Evolutionary conservation across 164 flowering plant genomes (phyloP).

Genomic region (Dillenia turbinata): DNA sequence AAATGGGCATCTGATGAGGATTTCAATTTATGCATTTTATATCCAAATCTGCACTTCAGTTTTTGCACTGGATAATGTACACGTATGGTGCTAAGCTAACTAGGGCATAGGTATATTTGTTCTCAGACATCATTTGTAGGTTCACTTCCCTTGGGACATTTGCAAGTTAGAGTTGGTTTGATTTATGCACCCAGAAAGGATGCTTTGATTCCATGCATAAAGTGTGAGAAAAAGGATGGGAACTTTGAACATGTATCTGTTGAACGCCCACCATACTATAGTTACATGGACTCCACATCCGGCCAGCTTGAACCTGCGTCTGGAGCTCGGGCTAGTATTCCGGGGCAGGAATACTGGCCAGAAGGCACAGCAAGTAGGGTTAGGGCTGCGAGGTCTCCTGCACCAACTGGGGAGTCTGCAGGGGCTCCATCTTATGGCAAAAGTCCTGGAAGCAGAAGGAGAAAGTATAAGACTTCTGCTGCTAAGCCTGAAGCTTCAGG

Average conservation of each 20-base stretch:
- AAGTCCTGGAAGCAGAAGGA: constrained; percentile 92
- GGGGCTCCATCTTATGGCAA: constrained; percentile 79
- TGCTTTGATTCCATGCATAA: constrained; percentile 35
- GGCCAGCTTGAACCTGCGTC: constrained; percentile 20
- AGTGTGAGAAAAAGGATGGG: constrained; percentile 64
- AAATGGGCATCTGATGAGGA: too few species aligned
- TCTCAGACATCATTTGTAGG: constrained; percentile 42
- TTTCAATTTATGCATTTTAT: too few species aligned
- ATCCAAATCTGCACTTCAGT: too few species aligned
- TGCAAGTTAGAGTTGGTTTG: constrained; percentile 23
- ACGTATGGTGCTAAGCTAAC: too few species aligned
- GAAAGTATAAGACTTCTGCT: constrained; percentile 44
- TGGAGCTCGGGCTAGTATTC: constrained; percentile 92
- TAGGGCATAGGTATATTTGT: too few species aligned
- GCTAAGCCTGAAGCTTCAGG: constrained; percentile 40
- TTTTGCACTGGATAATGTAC: too few species aligned
- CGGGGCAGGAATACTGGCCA: constrained; percentile 83
- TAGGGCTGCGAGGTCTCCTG: constrained; percentile 89
- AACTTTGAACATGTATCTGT: constrained; percentile 38
- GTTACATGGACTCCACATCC: constrained; percentile 81
- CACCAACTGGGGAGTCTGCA: constrained; percentile 62
- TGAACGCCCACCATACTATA: constrained; percentile 65
- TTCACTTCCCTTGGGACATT: constrained; percentile 32
- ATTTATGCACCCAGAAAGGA: constrained; percentile 15
- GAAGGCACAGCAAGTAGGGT: constrained; percentile 87